Percentiles rank a stretch among this genome's conserved stretches.
These are phyloP conservation scores for Taphrina communis DNA, from an alignment of 1,139 yeast genomes.

Conservation along the genomic window DNA sequence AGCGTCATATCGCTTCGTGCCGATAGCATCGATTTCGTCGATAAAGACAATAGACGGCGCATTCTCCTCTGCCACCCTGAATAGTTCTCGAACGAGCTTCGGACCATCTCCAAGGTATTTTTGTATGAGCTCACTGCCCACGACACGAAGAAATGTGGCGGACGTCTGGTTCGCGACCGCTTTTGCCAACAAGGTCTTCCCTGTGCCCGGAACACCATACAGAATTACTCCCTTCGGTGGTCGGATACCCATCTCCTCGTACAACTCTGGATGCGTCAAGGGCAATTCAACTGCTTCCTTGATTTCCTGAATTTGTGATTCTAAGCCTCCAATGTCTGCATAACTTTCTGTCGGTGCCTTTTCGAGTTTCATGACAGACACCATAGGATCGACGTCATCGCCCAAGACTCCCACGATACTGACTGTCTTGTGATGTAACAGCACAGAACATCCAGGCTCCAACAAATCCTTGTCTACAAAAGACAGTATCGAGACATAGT, in stretches of 20 bases:
- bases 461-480: constrained; percentile 94
- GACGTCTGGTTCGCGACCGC: constrained; percentile 98
- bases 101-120: constrained; percentile 99
- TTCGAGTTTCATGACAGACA: constrained; percentile 94
- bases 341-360: constrained; percentile 97
- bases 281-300: constrained; percentile 98
- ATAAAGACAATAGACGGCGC: constrained; percentile 98
- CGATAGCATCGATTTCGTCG: constrained; percentile 99
- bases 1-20: constrained; percentile 95
- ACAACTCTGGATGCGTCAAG: constrained; percentile 93
- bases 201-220: constrained; percentile 99
- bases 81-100: constrained; percentile 88
- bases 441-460: constrained; percentile 98
- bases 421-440: constrained; percentile 92
- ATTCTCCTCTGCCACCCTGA: constrained; percentile 95
- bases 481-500: constrained; percentile 93
- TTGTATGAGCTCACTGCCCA: constrained; percentile 95
- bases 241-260: constrained; percentile 98
- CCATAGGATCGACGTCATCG: constrained; percentile 98
- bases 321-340: constrained; percentile 97
- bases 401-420: constrained; percentile 93
- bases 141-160: constrained; percentile 94
- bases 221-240: constrained; percentile 99
- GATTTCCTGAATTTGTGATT: constrained; percentile 94
- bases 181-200: constrained; percentile 93